Percentiles rank a stretch among this genome's conserved stretches.
phyloP scores from a whole-genome alignment of 305 asterid species.

The Fraxinus velutina region DNA sequence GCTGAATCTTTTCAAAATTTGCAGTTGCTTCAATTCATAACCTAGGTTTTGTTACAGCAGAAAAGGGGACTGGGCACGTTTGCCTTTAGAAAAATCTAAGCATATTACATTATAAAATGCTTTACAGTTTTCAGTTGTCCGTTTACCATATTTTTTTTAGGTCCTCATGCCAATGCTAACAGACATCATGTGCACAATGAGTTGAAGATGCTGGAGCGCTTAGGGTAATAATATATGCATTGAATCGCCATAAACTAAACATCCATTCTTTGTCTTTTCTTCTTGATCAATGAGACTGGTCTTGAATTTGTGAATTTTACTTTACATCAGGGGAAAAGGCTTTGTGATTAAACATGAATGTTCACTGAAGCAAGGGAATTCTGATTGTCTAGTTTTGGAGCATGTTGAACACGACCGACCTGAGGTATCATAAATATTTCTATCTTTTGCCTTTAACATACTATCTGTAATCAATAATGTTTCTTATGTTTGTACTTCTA shows the following conservation, averaged over 20 bases:
- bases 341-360: constrained; percentile 76
- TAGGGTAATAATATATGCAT: constrained; percentile 54
- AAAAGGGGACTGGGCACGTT: background rate
- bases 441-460: constrained; percentile 17
- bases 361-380: constrained; percentile 55
- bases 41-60: background rate
- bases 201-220: constrained; percentile 83
- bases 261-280: constrained; percentile 9
- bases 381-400: constrained; percentile 79
- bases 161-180: constrained; percentile 83
- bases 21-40: background rate
- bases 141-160: constrained; percentile 29
- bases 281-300: background rate
- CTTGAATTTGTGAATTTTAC: constrained; percentile 12
- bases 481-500: constrained; percentile 16
- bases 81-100: background rate
- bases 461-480: background rate
- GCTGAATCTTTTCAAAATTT: constrained; percentile 5
- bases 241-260: background rate
- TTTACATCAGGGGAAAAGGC: constrained; percentile 68
- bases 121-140: constrained; percentile 1
- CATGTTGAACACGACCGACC: constrained; percentile 91
- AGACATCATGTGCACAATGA: constrained; percentile 68
- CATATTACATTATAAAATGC: constrained; percentile 7
- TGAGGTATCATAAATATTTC: constrained; percentile 52